phyloP scores from a whole-genome alignment of 495 filamentous ascomycete genomes.

The Corynascus novoguineensis region DNA sequence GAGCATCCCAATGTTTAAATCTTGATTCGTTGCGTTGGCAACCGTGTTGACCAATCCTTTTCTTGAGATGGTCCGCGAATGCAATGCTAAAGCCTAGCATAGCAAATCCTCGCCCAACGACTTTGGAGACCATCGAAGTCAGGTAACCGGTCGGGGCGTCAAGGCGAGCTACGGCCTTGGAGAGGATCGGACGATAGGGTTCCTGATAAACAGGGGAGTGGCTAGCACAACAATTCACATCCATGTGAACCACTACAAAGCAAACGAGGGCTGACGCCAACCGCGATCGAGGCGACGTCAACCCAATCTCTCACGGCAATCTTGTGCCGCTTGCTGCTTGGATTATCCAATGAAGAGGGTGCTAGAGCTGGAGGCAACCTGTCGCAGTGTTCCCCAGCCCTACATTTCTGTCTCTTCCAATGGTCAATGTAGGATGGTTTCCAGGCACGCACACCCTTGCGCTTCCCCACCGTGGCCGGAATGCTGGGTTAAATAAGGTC shows the following conservation, averaged over 20 bases:
- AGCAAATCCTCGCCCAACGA: neutral
- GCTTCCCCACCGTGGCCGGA: neutral
- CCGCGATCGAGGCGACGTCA: neutral
- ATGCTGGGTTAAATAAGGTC: slow-evolving; percentile 40
- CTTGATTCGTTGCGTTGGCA: slow-evolving; percentile 7
- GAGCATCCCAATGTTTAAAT: neutral
- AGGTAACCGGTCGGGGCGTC: too few species aligned
- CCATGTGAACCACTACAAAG: neutral
- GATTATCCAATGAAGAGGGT: neutral
- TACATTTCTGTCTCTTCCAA: slow-evolving; percentile 16
- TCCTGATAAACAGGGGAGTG: too few species aligned
- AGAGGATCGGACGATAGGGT: neutral
- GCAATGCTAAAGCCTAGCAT: too few species aligned
- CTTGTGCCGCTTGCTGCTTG: neutral
- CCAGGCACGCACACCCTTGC: slow-evolving; percentile 18
- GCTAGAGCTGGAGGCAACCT: slow-evolving; percentile 5
- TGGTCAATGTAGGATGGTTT: slow-evolving; percentile 15
- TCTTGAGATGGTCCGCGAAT: too few species aligned
- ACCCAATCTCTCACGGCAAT: neutral
- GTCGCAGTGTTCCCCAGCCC: slow-evolving; percentile 17
- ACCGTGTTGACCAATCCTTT: neutral
- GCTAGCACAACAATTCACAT: neutral
- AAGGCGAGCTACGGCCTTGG: too few species aligned
- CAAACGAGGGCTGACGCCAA: slow-evolving; percentile 2
- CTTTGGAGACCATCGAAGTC: neutral